Evolutionary conservation across 192 early-diverging fungal species (phyloP).

Genomic region (Backusella circina): DNA sequence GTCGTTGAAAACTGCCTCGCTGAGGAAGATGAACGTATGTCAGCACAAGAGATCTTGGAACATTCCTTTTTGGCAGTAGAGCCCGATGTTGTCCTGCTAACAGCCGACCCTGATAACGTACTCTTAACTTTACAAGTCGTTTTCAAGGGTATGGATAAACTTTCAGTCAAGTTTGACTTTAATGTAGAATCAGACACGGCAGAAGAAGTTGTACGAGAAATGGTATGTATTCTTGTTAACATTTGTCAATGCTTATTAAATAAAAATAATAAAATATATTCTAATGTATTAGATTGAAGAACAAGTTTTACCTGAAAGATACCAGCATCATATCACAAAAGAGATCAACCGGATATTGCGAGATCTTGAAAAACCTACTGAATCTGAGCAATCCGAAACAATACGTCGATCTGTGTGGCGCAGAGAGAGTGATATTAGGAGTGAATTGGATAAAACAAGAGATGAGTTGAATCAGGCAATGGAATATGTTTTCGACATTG

Average conservation of each 20-base stretch:
- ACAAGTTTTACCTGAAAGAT: slow-evolving; percentile 66
- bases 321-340: slow-evolving; percentile 73
- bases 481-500: slow-evolving; percentile 22
- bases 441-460: slow-evolving; percentile 28
- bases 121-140: slow-evolving; percentile 48
- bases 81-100: slow-evolving; percentile 38
- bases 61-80: slow-evolving; percentile 50
- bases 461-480: slow-evolving; percentile 21
- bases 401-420: slow-evolving; percentile 31
- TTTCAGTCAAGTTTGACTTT: slow-evolving; percentile 84
- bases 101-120: slow-evolving; percentile 44
- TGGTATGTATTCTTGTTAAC: slow-evolving; percentile 34
- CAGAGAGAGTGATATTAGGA: slow-evolving; percentile 37
- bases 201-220: slow-evolving; percentile 67
- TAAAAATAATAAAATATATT: not conserved
- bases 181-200: slow-evolving; percentile 71
- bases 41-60: slow-evolving; percentile 51
- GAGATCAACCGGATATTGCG: slow-evolving; percentile 82
- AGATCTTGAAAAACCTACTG: slow-evolving; percentile 53
- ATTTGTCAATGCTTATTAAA: not conserved
- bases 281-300: slow-evolving; percentile 65
- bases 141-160: slow-evolving; percentile 48
- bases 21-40: slow-evolving; percentile 49
- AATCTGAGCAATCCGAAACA: slow-evolving; percentile 27
- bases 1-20: slow-evolving; percentile 70